Conservation (phyloP, 2,329 filamentous ascomycete species). For the Aspergillus puulaauensis region DNA sequence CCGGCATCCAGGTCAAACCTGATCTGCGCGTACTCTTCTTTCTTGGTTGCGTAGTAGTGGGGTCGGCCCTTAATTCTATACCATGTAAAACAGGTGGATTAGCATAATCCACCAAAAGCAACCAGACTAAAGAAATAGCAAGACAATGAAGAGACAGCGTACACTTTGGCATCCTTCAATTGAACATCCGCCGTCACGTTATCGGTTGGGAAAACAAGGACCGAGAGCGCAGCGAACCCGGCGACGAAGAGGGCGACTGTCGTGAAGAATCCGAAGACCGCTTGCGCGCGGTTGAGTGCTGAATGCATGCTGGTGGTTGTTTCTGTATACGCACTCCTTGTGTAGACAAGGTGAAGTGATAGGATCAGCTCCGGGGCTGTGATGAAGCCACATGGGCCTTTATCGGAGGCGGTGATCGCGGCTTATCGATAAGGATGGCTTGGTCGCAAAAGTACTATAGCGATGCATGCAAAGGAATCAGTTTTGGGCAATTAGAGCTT, state of each 20-base stretch:
- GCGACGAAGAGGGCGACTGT: constrained; percentile 84
- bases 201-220: constrained; percentile 58
- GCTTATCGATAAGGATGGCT: constrained; percentile 20
- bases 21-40: constrained; percentile 93
- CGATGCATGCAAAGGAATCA: neutral
- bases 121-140: neutral
- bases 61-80: constrained; percentile 79
- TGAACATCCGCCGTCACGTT: constrained; percentile 54
- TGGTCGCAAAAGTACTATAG: neutral
- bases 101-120: constrained; percentile 1
- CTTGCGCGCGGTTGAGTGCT: constrained; percentile 78
- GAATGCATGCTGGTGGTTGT: constrained; percentile 69
- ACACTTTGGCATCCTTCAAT: constrained; percentile 77
- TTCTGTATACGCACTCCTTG: neutral
- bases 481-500: neutral
- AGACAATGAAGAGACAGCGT: constrained; percentile 33
- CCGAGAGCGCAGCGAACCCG: constrained; percentile 75
- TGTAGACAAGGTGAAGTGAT: neutral
- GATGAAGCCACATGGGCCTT: constrained; percentile 18
- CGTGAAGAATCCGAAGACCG: constrained; percentile 97
- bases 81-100: neutral
- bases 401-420: constrained; percentile 20
- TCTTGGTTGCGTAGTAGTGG: constrained; percentile 91
- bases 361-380: neutral
- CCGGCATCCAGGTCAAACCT: constrained; percentile 86